Evolutionary conservation across 768 basidiomycete species (phyloP).

Genomic region (Austroboletus eburneus): DNA sequence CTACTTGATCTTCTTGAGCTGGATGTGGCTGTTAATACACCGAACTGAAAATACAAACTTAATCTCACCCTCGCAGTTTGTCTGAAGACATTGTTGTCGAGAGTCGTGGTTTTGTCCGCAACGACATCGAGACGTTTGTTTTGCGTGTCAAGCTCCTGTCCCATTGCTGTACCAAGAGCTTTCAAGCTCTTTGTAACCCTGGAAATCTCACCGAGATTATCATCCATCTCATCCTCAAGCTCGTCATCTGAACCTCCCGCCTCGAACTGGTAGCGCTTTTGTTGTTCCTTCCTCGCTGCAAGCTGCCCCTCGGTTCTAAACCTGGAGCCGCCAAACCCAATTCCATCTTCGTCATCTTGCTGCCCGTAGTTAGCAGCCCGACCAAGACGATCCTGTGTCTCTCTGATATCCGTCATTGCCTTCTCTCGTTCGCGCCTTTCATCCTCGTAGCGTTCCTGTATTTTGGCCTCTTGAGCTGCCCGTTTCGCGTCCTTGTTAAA

Average conservation of each 20-base stretch:
- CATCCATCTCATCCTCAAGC: slow-evolving; percentile 90
- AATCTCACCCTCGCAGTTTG: slow-evolving; percentile 75
- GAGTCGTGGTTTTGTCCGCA: slow-evolving; percentile 67
- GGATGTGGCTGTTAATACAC: slow-evolving; percentile 8
- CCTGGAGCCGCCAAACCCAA: slow-evolving; percentile 36
- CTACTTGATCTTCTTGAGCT: slow-evolving; percentile 64
- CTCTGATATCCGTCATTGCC: slow-evolving; percentile 79
- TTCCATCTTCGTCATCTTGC: slow-evolving; percentile 41
- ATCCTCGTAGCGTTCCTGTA: slow-evolving; percentile 82
- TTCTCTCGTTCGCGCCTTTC: slow-evolving; percentile 82
- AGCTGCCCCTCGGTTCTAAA: slow-evolving; percentile 49
- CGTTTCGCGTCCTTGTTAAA: slow-evolving; percentile 94
- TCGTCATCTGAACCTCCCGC: slow-evolving; percentile 88
- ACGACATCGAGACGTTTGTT: slow-evolving; percentile 76
- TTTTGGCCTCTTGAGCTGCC: slow-evolving; percentile 77
- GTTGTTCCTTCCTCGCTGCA: slow-evolving; percentile 57
- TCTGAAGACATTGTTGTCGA: slow-evolving; percentile 72
- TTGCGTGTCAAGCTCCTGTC: slow-evolving; percentile 84
- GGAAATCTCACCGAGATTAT: slow-evolving; percentile 83
- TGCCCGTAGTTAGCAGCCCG: slow-evolving; percentile 62
- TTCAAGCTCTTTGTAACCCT: slow-evolving; percentile 75
- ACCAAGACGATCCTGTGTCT: slow-evolving; percentile 83
- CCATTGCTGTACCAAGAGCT: slow-evolving; percentile 76
- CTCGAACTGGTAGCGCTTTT: slow-evolving; percentile 89
- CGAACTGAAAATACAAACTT: slow-evolving; percentile 21